Base-by-base conservation (phyloP, 345 rosid species). In the Citrus medica region DNA sequence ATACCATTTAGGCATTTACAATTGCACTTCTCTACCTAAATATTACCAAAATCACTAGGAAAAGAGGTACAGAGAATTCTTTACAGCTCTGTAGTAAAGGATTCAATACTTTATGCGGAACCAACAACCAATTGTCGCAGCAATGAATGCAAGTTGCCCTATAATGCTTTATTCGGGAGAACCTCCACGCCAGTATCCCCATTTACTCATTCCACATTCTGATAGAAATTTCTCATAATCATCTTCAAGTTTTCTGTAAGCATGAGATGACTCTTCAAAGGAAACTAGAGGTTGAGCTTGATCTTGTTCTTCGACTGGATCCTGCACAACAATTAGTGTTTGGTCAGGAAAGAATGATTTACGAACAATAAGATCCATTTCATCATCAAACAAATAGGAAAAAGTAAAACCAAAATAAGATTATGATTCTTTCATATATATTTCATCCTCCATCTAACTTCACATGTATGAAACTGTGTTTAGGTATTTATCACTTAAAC, bases 191-290 rank as follows among this genome's bases (percentile, higher is more conserved):
- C 88, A 78, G 30, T 86, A 76, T 66, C 86, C 88, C 24, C 42
- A 76, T 24, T 72, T 58, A n/a, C 71, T 82, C 35, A 83, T 73
- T 61, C 88, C 88, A 51, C 88, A 86, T 71, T 83, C 88, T n/a
- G 82, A 75, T 0, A 86, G 76, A 71, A 86, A 86, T 19, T 64
- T 86, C 65, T 75, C 75, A 76, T 86, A 86, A 56, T 86, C 88
- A 27, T 28, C 58, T 48, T 86, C 80, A 32, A 86, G 83, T 78
- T 82, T 79, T 30, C 74, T 24, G 69, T 83, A 75, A 7, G 74
- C 60, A 55, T 51, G 51, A 27, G 80, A 70, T 1, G 35, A 32
- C 12, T 83, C 85, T 67, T 78, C 86, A 37, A 32, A 74, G 51
- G 81, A 68, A 61, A 24, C 46, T 16, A 77, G 73, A 38, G 55